Base-by-base conservation (phyloP, 2,329 filamentous ascomycete species). In the Pseudogymnoascus destructans region DNA sequence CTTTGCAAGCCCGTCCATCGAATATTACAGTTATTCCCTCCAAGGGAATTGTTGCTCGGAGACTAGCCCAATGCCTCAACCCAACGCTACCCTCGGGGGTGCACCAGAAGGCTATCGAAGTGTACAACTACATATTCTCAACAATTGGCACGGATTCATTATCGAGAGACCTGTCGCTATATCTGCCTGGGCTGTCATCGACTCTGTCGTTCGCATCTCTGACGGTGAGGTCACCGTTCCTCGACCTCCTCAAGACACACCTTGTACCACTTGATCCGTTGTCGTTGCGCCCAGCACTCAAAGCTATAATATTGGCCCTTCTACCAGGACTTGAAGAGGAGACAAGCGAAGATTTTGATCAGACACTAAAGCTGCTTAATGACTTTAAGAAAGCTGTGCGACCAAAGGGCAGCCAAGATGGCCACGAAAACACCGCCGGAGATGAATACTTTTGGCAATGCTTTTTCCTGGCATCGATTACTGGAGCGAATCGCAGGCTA, bases 391-490 rank as follows among this genome's bases (percentile, higher is more conserved):
- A 78, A 60, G 79, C 81, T 54, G 80, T 90, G 65, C 77, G 84
- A 59, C 74, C 82, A 25, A 65, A 72, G 7, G 72, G 73, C 23
- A 77, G 78, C 61, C 73, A 79, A 63, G 73, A 72, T 58, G 76
- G 76, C 63, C 80, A 72, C 30, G 71, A 70, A 58, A 77, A 72
- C 35, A 80, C 75, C 49, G 78, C 78, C 7, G 83, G 84, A 8
- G 88, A 91, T 63, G 87, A 88, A 63, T 96, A 93, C 70, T 98
- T 97, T 70, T 98, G 93, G 93, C 93, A 98, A 73, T 96, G 90
- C 70, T 86, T 98, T 68, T 97, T 98, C 67, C 75, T 98, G 15
- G 89, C 92, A 8, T 86, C 89, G 15, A 93, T 98, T 61, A 96
- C 93, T 0, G 92, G 91, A 66, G 81, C 89, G 40, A 90, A 85